Base-by-base conservation (phyloP, 768 basidiomycete genomes). In the Clitopilus passeckerianus region DNA sequence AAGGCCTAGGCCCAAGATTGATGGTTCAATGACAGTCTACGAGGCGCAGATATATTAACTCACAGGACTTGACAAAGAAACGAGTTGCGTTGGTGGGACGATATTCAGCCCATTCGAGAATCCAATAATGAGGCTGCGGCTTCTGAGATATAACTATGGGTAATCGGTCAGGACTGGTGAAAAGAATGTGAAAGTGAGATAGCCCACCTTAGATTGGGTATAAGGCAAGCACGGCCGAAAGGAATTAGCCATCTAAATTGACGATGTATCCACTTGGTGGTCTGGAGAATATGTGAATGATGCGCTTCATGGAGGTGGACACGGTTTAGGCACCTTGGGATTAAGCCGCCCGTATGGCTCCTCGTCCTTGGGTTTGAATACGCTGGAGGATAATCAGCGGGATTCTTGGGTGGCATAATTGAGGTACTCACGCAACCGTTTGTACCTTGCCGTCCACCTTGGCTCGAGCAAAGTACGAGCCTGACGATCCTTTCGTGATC, bases 361-460 rank as follows among this genome's bases (percentile, higher is more conserved):
- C 68, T 92, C 90, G 60, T 92, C 90, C 70, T 94, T 93, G 1
- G 93, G 93, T 70, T 95, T 95, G 73, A 96, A 95, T 3, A 95
- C 90, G 5, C 89, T 94, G 20, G 22, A 20, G 12, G 18, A 9
- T 61, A 44, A 9, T 23, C 44, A 18, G 15, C 35, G 23, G 6
- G 10, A n/a, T n/a, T 50, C 15, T 53, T 15, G 34, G 20, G 24
- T 34, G 8, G 54, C 20, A 18, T 41, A 12, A 50, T n/a, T 24
- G 52, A 43, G 43, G 41, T n/a, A 75, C 90, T 71, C 67, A 91
- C 91, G 88, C 91, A 46, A 93, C 86, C 14, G 89, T 92, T 62
- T 90, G 87, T 6, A 92, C 81, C 50, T 80, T 77, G 20, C 88
- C 89, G 14, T 91, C 89, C n/a, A 78, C 74, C 72, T 89, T 93